Evolutionary conservation across 208 protist species (phyloP), one percentile per base, ranked within the genome.

Genomic region (Strigomonas culicis): DNA sequence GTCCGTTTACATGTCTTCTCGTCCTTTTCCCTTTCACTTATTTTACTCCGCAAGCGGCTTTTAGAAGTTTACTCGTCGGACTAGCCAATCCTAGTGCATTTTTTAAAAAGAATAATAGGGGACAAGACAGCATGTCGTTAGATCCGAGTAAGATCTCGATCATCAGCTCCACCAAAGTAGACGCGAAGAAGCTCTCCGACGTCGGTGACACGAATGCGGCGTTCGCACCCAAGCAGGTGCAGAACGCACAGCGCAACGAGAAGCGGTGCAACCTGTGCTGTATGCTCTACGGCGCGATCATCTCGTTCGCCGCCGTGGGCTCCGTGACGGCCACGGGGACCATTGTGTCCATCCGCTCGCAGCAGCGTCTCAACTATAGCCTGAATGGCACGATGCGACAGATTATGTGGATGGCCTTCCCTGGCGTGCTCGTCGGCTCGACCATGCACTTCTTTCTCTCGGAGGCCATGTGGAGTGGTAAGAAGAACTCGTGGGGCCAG

Each of bases 401-500:
- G 50, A 65, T 84, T 1, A 76, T 47, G 7, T 95, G 89, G 86
- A 74, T 92, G 6, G 57, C 78, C 22, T 51, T 93, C 0, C 86
- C 89, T 0, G 82, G 86, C n/a, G 61, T 82, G 32, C 64, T 95
- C 15, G 71, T 82, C 2, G 86, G 86, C 10, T 76, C 74, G 0
- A 90, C 83, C 24, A 49, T 95, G 49, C 89, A 95, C 65, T 92
- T 81, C 63, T 92, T 95, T 63, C 51, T 95, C 31, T 84, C 77
- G 0, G 86, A 95, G 73, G 89, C 86, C 11, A 92, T 93, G 83
- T 92, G 89, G 84, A 93, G 86, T 61, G 63, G 73, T 22, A 81
- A 82, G 66, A 52, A 69, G 6, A 95, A 91, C 67, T 79, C 81
- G 28, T 95, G 86, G 84, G 89, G 86, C n/a, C 79, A 92, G 64